Evolutionary conservation across 2,329 filamentous ascomycete species (phyloP), one percentile per base, ranked within the genome.

Genomic region (Colletotrichum cordylinicola): DNA sequence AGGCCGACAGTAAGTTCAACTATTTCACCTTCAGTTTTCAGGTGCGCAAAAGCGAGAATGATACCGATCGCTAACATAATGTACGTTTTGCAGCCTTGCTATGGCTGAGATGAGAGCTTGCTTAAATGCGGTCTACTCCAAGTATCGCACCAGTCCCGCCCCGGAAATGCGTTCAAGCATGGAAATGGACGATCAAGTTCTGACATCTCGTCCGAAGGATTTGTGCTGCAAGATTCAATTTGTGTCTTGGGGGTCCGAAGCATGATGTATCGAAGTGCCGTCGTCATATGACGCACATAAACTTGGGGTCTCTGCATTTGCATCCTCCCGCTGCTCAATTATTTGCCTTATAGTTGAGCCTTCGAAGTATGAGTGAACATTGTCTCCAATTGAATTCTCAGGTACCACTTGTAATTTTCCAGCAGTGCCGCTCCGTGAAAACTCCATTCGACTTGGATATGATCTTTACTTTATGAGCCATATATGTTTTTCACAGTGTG

Each of bases 41-140:
- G 37, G 2, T 8, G 15, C 8, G 4, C 0, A 8, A 4, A 2
- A 39, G 15, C 35, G 35, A 39, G 0, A 39, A 8, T 4, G 1
- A 4, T 39, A 18, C 37, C 1, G 15, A 4, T 16, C 16, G 7
- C 15, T 39, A 16, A 39, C 37, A 39, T 8, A 7, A 16, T 18
- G 8, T 18, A 39, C 37, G 4, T 39, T 39, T 18, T 55, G 10
- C 4, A 55, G 48, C n/a, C 21, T 55, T n/a, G 48, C 48, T 24
- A 5, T 55, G n/a, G 48, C 48, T 21, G 52, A 56, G 24, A 56
- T 56, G 52, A 56, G 52, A 56, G 12, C 21, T 21, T 56, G 52
- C 21, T 56, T 27, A 12, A 27, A 5, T 6, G 52, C 52, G 7
- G 24, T 56, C 2, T 56, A 15, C 6, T 27, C 52, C n/a, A 56